Base-by-base conservation (phyloP, 2,329 filamentous ascomycete genomes). In the Stachybotrys chlorohalonatus region DNA sequence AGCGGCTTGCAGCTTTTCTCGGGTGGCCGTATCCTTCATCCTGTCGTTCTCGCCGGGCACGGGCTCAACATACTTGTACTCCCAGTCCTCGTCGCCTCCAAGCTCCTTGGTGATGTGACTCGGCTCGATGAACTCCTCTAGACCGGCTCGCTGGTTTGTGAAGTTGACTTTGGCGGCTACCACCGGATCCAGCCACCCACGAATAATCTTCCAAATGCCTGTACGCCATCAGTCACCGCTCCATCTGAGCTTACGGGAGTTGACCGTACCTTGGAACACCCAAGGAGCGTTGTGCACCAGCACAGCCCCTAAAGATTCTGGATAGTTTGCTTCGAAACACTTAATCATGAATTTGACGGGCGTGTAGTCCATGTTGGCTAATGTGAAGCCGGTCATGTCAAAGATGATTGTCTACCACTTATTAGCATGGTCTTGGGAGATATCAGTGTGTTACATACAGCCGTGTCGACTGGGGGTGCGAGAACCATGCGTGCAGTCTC, bases 341-440 rank as follows among this genome's bases (percentile, higher is more conserved):
- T 96, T 95, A 71, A 99, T 96, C 87, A 99, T 96, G 74, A 97
- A 99, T 66, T 96, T 99, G 55, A 99, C 90, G 1, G 94, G 93
- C 0, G 89, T 83, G 69, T 97, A 97, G 70, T 99, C 94, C 94
- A 99, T 97, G 72, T 99, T 99, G 15, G 92, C 87, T 75, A 97
- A 79, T 16, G 88, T 89, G 70, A 97, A 97, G 58, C 86, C 84
- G 7, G 89, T 95, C 90, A 99, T 93, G 69, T 99, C 94, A 66
- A 99, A 99, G 50, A 99, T 75, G 59, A 99, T 83, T 47, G 89
- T 94, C 89, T 95, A 39, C 9, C 16, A 15, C 11, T 13, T 11
- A 9, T 31, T 31, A 39, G 46, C 36, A 42, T 5, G 2, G 7
- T 42, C 47, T 30, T 7, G 3, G 30, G 16, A 7, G n/a, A 24